Evolutionary conservation across 352 stramenopile genomes (phyloP).

Genomic region (Globisporangium orthogonon): DNA sequence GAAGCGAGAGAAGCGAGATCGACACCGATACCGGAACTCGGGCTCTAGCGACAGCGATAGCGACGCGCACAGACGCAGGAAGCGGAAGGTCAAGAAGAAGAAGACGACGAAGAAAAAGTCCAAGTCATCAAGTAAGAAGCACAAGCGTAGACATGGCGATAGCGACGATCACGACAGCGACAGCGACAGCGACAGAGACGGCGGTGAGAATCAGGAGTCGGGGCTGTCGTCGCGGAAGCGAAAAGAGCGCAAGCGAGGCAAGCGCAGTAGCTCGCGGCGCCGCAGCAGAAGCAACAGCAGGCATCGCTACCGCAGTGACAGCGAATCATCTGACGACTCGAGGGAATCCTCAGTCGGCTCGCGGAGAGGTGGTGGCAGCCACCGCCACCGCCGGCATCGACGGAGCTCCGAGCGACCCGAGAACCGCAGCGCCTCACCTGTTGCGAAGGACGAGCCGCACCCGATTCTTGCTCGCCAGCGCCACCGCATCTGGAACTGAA

Average conservation of each 20-base stretch:
- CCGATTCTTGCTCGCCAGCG: conserved; percentile 25
- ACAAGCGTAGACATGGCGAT: conserved; percentile 1
- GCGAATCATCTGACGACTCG: not conserved
- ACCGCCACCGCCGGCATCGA: not conserved
- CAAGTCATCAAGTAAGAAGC: conserved; percentile 21
- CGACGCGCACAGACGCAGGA: conserved; percentile 4
- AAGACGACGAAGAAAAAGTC: conserved; percentile 12
- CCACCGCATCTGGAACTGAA: conserved; percentile 36
- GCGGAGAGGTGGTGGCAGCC: not conserved
- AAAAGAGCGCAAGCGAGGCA: not conserved
- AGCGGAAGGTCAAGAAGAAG: conserved; percentile 14
- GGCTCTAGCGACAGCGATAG: conserved; percentile 9
- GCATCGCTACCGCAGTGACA: not conserved
- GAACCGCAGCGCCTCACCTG: not conserved
- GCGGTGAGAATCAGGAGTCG: not conserved
- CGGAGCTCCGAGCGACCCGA: not conserved
- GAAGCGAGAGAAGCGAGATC: conserved; percentile 7
- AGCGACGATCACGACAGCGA: conserved; percentile 3
- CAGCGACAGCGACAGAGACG: not conserved
- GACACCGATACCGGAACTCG: conserved; percentile 1
- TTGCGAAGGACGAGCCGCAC: not conserved
- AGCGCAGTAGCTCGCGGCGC: not conserved
- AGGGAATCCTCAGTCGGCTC: not conserved
- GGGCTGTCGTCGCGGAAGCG: not conserved
- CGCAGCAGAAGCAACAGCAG: conserved; percentile 1